Evolutionary conservation across 2,329 filamentous ascomycete genomes (phyloP), one percentile per base, ranked within the genome.

Genomic region (Colletotrichum aenigma): DNA sequence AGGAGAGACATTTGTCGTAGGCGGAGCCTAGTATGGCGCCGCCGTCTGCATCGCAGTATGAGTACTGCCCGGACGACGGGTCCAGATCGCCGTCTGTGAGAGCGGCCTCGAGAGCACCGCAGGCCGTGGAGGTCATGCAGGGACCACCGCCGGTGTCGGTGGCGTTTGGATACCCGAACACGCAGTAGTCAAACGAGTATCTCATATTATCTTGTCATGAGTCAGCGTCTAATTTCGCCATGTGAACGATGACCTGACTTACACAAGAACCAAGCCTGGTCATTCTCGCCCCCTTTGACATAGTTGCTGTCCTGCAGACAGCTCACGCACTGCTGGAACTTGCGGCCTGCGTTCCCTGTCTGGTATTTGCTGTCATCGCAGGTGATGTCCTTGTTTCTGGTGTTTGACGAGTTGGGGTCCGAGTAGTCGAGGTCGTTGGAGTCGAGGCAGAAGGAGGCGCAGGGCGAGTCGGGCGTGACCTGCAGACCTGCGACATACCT

Each of bases 211-310:
- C 89, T 91, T 69, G 81, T 3, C 18, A 43, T 6, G 43, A n/a
- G 15, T 77, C 4, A 71, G 66, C 18, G 4, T 24, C n/a, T 9
- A 2, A 28, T 7, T 21, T 3, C 9, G 6, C 10, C 26, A 32
- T 34, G 34, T 18, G 3, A 18, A 56, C 0, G 7, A 8, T 2
- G 56, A 30, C 6, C 24, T 2, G n/a, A 83, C 89, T 83, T 85
- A 91, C 89, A 90, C 58, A 91, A 78, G 76, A 91, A 91, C 89
- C 89, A 91, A 64, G 85, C 84, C 76, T 89, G 88, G 77, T 91
- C 90, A 70, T 82, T 91, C 81, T 91, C 89, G 8, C 74, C 72
- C 2, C 86, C 88, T 43, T 87, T 83, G 4, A 83, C 80, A 75
- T 86, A 90, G 12, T 84, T 85, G 81, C 89, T 91, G 32, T 85